Evolutionary conservation across 2,329 filamentous ascomycete species (phyloP).

Genomic region (Alternaria sp.): DNA sequence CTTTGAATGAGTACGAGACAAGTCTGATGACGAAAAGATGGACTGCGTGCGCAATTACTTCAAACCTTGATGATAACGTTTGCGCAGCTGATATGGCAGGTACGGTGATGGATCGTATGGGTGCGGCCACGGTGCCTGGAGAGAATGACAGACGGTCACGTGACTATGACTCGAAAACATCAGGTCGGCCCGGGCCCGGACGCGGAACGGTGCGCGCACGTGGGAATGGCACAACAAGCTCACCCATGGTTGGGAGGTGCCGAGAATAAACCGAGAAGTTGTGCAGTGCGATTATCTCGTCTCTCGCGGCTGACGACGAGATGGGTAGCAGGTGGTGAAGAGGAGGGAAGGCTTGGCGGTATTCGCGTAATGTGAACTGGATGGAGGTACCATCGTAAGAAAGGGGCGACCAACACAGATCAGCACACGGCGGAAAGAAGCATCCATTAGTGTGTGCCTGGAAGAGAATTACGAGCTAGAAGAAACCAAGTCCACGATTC

Average conservation of each 20-base stretch:
- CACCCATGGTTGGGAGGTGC: not conserved
- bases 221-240: not conserved
- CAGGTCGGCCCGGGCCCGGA: not conserved
- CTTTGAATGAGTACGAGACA: not conserved
- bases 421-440: not conserved
- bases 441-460: not conserved
- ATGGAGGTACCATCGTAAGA: not conserved
- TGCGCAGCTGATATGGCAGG: not conserved
- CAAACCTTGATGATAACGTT: not conserved
- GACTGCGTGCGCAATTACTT: not conserved
- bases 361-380: not conserved
- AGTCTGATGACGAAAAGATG: not conserved
- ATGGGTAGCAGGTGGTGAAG: not conserved
- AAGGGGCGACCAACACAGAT: not conserved
- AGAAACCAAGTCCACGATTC: not conserved
- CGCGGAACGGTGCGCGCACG: conserved; percentile 6
- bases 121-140: not conserved
- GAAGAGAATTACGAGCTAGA: not conserved
- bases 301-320: not conserved
- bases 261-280: not conserved
- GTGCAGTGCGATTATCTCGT: not conserved
- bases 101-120: not conserved
- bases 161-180: not conserved
- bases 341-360: not conserved
- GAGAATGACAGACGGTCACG: not conserved